Conservation (phyloP, 768 basidiomycete species). For the Sporobolomyces pararoseus region DNA sequence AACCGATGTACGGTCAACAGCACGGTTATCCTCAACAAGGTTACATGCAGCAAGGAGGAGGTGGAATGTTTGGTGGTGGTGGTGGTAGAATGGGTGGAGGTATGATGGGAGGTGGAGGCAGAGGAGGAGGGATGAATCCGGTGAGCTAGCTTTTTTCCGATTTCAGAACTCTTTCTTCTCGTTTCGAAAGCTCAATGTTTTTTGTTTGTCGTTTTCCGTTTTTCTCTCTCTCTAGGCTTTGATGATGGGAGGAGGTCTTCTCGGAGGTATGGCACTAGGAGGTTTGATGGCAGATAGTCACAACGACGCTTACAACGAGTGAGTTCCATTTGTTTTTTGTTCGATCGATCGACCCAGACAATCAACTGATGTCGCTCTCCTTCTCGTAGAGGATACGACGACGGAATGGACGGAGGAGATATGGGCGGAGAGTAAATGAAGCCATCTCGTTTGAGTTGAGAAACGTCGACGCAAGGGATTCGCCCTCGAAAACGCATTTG, state of each 20-base stretch:
- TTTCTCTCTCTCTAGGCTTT: constrained; percentile 8
- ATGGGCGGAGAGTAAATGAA: constrained; percentile 6
- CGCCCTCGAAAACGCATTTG: too few relatives aligned
- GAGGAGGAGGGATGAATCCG: constrained; percentile 37
- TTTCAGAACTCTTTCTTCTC: too few relatives aligned
- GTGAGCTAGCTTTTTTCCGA: constrained; percentile 4
- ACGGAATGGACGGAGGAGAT: constrained; percentile 17
- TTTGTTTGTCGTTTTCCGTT: too few relatives aligned
- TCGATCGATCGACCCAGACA: neutral
- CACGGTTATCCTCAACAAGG: neutral
- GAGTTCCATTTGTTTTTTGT: neutral
- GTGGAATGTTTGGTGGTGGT: neutral
- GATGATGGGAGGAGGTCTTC: constrained; percentile 30
- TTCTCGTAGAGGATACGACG: constrained; percentile 22
- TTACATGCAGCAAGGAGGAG: constrained; percentile 9
- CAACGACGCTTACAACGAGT: constrained; percentile 28
- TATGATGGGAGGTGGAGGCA: constrained; percentile 20
- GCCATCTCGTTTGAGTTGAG: too few relatives aligned
- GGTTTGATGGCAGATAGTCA: constrained; percentile 3
- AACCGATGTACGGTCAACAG: constrained; percentile 15
- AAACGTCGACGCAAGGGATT: too few relatives aligned
- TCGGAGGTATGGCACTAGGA: constrained; percentile 15
- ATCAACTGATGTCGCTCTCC: neutral
- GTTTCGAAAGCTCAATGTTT: too few relatives aligned
- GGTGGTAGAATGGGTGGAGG: constrained; percentile 10